Percentiles rank a stretch among this genome's conserved stretches.
phyloP scores from a whole-genome alignment of 1,284 basidiomycete species.

The Ustilago bromivora region DNA sequence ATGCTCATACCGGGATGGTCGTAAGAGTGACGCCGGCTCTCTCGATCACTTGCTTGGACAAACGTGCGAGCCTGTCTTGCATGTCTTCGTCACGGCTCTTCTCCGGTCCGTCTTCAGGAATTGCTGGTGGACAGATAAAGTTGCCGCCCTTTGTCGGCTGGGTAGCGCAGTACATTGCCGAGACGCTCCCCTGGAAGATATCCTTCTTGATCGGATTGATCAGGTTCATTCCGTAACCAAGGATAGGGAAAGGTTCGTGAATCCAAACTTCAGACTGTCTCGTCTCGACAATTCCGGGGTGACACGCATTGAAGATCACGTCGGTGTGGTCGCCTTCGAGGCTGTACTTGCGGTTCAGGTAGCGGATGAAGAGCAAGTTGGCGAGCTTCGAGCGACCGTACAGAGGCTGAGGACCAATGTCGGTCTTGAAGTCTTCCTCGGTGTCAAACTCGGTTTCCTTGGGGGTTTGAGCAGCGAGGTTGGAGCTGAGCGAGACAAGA shows the following conservation, averaged over 20 bases:
- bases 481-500: conserved; percentile 33
- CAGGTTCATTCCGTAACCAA: conserved; percentile 38
- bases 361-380: conserved; percentile 25
- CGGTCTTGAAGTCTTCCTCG: conserved; percentile 25
- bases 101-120: conserved; percentile 27
- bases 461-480: conserved; percentile 29
- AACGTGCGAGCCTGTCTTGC: conserved; percentile 27
- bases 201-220: conserved; percentile 42
- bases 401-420: conserved; percentile 23
- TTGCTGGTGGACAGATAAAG: conserved; percentile 30
- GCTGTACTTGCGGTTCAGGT: conserved; percentile 27
- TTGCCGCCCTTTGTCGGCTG: conserved; percentile 31
- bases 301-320: conserved; percentile 36
- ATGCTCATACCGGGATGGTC: conserved; percentile 13
- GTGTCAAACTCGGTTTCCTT: conserved; percentile 15
- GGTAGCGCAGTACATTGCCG: conserved; percentile 40
- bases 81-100: conserved; percentile 32
- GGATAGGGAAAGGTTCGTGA: conserved; percentile 39
- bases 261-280: conserved; percentile 33
- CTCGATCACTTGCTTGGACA: conserved; percentile 32
- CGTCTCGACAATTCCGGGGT: conserved; percentile 34
- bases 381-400: conserved; percentile 33
- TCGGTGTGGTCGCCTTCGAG: conserved; percentile 12
- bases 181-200: conserved; percentile 37
- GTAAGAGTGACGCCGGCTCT: conserved; percentile 24